Evolutionary conservation across 352 stramenopile genomes (phyloP), one percentile per base, ranked within the genome.

Genomic region (Globisporangium recalcitrans): DNA sequence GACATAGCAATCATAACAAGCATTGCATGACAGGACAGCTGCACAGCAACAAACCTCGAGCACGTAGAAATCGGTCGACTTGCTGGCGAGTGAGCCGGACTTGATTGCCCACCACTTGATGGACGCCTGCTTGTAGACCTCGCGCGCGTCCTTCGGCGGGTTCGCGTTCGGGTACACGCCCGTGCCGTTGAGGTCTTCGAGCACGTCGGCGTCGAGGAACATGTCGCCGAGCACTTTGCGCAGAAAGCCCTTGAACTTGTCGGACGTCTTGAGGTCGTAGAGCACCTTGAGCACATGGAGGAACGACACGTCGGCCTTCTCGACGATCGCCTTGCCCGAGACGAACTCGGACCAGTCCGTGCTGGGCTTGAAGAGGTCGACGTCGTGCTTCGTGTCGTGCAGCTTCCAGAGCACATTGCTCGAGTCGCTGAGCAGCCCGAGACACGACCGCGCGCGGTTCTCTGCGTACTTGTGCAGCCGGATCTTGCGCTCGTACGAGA

Each of bases 61-160:
- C 11, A 93, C 80, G 68, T 93, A 92, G 63, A 92, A 93, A 54
- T 95, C 86, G 9, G 80, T 88, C 44, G 86, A 90, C 53, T 95
- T 95, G 70, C 67, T 88, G 38, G 74, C 82, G 14, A 92, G 69
- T 10, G 80, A 74, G 32, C 85, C 82, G 1, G 86, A 95, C 66
- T 93, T 92, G 65, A 92, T 84, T 22, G 86, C 84, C 82, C 84
- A 95, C 86, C 86, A 95, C 73, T 95, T 95, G 69, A 95, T 92
- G 31, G 84, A 71, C 3, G 84, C 82, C 55, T 93, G 86, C 73
- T 95, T 95, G 78, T 92, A 92, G 65, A 89, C 74, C 52, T 91
- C 82, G 13, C 80, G 78, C 2, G 73, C 70, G n/a, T 92, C 81
- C 24, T 74, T 74, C 14, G 79, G 74, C 11, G 80, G 82, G 52